phyloP scores from a whole-genome alignment of 805 yeast species.

The Wickerhamiella azymoides region DNA sequence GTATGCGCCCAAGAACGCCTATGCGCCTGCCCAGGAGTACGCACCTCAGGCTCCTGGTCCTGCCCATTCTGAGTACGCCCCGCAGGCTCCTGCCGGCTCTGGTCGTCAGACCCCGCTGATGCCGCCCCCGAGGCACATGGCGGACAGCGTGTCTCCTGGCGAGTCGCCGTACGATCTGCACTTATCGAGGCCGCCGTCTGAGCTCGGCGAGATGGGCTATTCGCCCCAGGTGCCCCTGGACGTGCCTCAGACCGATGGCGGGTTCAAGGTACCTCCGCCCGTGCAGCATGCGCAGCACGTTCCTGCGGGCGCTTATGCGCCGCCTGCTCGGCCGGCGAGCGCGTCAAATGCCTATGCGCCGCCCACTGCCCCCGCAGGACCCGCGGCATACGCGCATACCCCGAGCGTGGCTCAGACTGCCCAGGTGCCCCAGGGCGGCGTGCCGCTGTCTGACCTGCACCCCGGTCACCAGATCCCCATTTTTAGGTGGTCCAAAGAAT shows the following conservation, averaged over 20 bases:
- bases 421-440: background rate
- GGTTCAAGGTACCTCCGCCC: background rate
- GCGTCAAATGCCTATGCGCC: no score
- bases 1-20: background rate
- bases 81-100: background rate
- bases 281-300: background rate
- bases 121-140: background rate
- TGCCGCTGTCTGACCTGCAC: background rate
- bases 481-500: slow-evolving; percentile 7
- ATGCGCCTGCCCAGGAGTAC: background rate
- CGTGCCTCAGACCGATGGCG: background rate
- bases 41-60: no score
- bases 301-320: background rate
- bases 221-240: background rate
- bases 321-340: no score
- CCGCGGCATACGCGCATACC: background rate
- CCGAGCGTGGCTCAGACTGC: no score
- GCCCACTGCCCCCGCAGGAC: background rate
- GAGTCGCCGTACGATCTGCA: slow-evolving; percentile 5
- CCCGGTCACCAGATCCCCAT: slow-evolving; percentile 7
- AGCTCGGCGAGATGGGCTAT: background rate
- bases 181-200: slow-evolving; percentile 7
- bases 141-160: background rate
- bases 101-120: background rate
- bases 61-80: background rate